Conservation (phyloP, 176 grass and related monocot genomes). For the Oryza meyeriana region DNA sequence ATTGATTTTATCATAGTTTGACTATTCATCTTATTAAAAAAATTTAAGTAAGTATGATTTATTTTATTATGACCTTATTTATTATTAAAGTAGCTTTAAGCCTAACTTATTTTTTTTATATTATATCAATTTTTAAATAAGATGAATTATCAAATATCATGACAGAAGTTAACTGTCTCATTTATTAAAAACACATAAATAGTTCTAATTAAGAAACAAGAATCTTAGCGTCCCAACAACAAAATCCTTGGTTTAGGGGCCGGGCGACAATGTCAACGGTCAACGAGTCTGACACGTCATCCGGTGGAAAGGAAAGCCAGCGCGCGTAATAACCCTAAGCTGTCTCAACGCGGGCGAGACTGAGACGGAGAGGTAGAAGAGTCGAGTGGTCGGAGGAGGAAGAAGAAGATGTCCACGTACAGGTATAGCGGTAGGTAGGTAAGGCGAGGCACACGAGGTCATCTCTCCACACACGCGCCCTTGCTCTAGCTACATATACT, state of each 20-base stretch:
- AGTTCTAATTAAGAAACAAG: background rate
- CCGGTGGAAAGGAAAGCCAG: background rate
- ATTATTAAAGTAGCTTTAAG: too few relatives aligned
- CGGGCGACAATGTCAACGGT: background rate
- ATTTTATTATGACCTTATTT: too few relatives aligned
- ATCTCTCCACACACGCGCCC: background rate
- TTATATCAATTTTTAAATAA: too few relatives aligned
- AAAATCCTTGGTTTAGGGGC: background rate
- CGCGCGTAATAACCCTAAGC: too few relatives aligned
- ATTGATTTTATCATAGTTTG: too few relatives aligned
- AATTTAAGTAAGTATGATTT: too few relatives aligned
- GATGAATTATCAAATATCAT: too few relatives aligned
- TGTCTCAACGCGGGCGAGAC: background rate
- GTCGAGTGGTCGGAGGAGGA: background rate
- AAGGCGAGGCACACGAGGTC: background rate
- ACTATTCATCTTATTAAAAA: too few relatives aligned
- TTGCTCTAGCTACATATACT: constrained; percentile 8
- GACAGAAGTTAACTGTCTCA: too few relatives aligned
- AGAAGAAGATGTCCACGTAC: constrained; percentile 20
- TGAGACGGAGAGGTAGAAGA: background rate
- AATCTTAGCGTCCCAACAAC: too few relatives aligned
- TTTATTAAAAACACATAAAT: too few relatives aligned
- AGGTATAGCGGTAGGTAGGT: constrained; percentile 23
- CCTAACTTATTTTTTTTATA: too few relatives aligned
- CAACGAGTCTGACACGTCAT: background rate